A percentile compares a stretch with the other conserved stretches of the same genome.
phyloP scores from a whole-genome alignment of 2,329 filamentous ascomycete genomes.

The Sordariomycetes sp. region DNA sequence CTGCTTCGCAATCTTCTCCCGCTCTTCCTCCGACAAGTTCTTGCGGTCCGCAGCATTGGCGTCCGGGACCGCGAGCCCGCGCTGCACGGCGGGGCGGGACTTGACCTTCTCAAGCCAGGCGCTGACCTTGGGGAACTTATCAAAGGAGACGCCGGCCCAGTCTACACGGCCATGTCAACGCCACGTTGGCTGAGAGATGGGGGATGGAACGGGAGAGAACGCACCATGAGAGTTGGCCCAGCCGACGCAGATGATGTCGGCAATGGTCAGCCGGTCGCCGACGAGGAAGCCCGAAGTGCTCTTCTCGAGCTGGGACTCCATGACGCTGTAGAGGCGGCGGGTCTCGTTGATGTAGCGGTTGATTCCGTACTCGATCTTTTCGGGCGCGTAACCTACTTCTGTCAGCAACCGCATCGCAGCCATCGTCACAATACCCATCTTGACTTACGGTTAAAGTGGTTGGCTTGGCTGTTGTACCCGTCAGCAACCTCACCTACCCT shows the following conservation, averaged over 20 bases:
- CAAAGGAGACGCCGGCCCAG: constrained; percentile 40
- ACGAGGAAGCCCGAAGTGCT: constrained; percentile 45
- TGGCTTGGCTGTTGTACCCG: constrained; percentile 44
- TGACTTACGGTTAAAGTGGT: constrained; percentile 59
- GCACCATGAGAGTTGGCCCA: constrained; percentile 50
- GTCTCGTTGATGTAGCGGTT: constrained; percentile 76
- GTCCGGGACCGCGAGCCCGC: constrained; percentile 59
- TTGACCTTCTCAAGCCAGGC: constrained; percentile 65
- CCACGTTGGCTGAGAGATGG: neutral
- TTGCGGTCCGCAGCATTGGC: constrained; percentile 32
- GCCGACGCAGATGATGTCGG: constrained; percentile 70
- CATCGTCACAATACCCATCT: too few species aligned
- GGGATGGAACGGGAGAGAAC: constrained; percentile 6
- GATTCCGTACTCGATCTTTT: constrained; percentile 71
- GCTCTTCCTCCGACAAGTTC: constrained; percentile 32
- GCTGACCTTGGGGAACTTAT: constrained; percentile 63
- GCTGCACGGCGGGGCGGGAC: constrained; percentile 57
- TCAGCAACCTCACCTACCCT: neutral
- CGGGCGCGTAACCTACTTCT: constrained; percentile 56
- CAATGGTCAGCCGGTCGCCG: constrained; percentile 57
- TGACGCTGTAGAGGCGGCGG: constrained; percentile 63
- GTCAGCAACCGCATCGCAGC: neutral
- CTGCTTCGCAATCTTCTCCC: constrained; percentile 41
- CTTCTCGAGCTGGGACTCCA: constrained; percentile 57
- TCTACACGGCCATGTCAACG: constrained; percentile 9